Percentiles rank a stretch among this genome's conserved stretches.
These are phyloP conservation scores for Clarkia xantiana DNA, from an alignment of 345 rosid species.

Conservation along the genomic window DNA sequence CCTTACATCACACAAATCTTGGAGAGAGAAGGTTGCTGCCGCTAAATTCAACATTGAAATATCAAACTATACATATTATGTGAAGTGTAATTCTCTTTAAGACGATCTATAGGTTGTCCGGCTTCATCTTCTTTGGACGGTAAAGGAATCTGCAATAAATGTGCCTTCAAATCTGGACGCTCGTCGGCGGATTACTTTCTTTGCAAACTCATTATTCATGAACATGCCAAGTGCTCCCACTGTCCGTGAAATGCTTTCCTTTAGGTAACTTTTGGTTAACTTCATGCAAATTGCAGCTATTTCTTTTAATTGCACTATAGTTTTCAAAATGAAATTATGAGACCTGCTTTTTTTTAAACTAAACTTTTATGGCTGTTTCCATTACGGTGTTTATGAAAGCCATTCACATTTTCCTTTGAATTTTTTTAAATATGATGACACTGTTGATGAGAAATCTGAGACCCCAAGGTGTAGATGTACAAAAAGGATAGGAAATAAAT, in stretches of 20 bases:
- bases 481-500: too few species aligned
- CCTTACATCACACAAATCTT: conserved; percentile 13
- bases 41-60: too few species aligned
- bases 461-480: too few species aligned
- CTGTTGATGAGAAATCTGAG: too few species aligned
- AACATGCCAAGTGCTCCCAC: conserved; percentile 79
- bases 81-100: not conserved
- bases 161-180: conserved; percentile 93
- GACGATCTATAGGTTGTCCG: conserved; percentile 40
- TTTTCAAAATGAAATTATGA: too few species aligned
- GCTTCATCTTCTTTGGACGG: conserved; percentile 68
- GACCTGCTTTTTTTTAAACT: too few species aligned
- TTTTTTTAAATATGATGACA: too few species aligned
- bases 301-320: too few species aligned
- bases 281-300: too few species aligned
- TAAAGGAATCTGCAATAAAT: conserved; percentile 93
- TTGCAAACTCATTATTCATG: conserved; percentile 94
- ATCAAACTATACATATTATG: conserved; percentile 2
- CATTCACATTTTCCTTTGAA: too few species aligned
- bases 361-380: too few species aligned
- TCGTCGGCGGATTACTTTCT: conserved; percentile 95
- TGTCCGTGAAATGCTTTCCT: conserved; percentile 86
- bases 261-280: conserved; percentile 30
- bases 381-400: too few species aligned
- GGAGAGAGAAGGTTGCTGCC: conserved; percentile 62